A percentile compares a stretch with the other conserved stretches of the same genome.
These are phyloP conservation scores for Cenchrus purpureus DNA, from an alignment of 176 grass and related monocot species.

Conservation along the genomic window DNA sequence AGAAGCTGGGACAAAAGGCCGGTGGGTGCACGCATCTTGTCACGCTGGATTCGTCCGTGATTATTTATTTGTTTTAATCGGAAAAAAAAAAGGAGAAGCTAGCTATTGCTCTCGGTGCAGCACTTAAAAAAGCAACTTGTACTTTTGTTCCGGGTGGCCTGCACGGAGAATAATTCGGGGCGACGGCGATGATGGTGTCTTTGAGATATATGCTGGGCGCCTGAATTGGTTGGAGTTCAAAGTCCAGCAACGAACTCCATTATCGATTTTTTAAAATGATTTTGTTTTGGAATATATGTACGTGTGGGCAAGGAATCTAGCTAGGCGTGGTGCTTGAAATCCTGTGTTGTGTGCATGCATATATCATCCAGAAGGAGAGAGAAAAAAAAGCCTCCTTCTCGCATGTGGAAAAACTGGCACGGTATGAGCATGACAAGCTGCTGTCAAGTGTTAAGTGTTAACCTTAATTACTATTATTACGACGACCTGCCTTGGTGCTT, in stretches of 20 bases:
- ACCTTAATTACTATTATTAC: too few species aligned
- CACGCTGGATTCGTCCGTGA: not conserved
- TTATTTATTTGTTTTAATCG: not conserved
- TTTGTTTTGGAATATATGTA: not conserved
- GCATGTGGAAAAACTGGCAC: too few species aligned
- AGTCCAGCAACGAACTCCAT: not conserved
- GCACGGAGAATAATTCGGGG: not conserved
- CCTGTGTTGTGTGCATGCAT: too few species aligned
- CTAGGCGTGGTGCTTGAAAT: not conserved
- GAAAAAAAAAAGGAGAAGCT: not conserved
- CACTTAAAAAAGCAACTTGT: not conserved
- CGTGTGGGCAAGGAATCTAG: not conserved
- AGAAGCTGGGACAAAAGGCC: not conserved
- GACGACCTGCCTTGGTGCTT: too few species aligned
- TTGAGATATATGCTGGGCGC: not conserved
- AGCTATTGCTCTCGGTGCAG: not conserved
- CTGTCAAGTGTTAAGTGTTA: too few species aligned
- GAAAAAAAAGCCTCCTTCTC: too few species aligned
- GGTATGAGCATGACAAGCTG: too few species aligned
- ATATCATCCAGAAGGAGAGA: too few species aligned
- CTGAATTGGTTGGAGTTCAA: not conserved
- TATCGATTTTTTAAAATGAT: not conserved
- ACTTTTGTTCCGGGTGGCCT: constrained; percentile 4
- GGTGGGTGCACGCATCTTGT: not conserved
- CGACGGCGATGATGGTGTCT: not conserved